Conservation (phyloP, 2,329 filamentous ascomycete genomes). For the Stagonosporopsis chrysanthemi region DNA sequence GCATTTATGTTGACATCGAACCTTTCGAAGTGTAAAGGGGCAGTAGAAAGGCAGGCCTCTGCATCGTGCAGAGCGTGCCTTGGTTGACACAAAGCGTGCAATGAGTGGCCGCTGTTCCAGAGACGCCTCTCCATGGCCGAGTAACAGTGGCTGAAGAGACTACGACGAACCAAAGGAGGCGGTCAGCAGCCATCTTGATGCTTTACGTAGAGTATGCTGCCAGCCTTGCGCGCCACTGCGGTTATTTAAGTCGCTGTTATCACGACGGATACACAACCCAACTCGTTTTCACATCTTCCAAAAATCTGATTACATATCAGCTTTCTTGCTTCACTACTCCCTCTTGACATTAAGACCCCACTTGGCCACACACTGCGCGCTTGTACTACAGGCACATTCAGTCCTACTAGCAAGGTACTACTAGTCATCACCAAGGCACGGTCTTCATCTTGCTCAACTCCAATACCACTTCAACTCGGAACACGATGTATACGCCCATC, state of each 20-base stretch:
- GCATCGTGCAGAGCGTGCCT: not conserved
- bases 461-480: not conserved
- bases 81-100: conserved; percentile 2
- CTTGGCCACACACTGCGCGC: conserved; percentile 7
- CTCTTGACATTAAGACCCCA: not conserved
- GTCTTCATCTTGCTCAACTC: not conserved
- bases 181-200: conserved; percentile 31
- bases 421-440: not conserved
- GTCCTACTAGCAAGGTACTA: conserved; percentile 1
- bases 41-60: not conserved
- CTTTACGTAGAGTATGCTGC: conserved; percentile 9
- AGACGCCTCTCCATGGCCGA: conserved; percentile 26
- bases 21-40: not conserved
- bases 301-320: not conserved
- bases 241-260: conserved; percentile 25
- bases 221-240: conserved; percentile 16
- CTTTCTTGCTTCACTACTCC: not conserved
- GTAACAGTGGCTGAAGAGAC: conserved; percentile 40
- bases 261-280: conserved; percentile 4
- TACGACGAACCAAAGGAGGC: conserved; percentile 25
- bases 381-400: conserved; percentile 3
- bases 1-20: not conserved
- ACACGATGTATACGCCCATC: conserved; percentile 7
- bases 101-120: conserved; percentile 20
- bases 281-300: not conserved